These are phyloP conservation scores for Luvunga scandens DNA, from an alignment of 345 rosid species.

Conservation along the genomic window DNA sequence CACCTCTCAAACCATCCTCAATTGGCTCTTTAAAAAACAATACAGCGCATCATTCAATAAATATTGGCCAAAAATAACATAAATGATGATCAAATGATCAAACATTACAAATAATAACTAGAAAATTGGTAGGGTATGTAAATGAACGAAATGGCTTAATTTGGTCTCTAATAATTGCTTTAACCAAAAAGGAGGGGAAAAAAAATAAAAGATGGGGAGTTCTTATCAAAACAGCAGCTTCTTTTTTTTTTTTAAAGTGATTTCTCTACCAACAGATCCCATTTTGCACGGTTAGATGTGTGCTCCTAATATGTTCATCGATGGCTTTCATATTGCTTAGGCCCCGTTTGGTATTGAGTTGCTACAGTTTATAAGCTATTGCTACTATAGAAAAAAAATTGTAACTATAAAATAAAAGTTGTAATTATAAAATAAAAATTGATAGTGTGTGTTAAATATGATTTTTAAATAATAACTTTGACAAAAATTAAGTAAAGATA, in stretches of 20 bases:
- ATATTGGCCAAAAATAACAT: background rate
- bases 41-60: background rate
- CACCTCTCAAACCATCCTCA: background rate
- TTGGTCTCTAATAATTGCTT: background rate
- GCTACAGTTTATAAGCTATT: no score
- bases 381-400: no score
- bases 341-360: no score
- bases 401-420: no score
- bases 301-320: background rate
- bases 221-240: no score
- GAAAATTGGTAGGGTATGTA: background rate
- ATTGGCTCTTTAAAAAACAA: background rate
- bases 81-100: constrained; percentile 6
- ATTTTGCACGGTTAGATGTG: background rate
- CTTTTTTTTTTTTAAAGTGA: no score
- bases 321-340: background rate
- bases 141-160: background rate
- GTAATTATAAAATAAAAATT: no score
- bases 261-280: background rate
- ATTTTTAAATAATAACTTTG: no score
- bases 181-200: background rate
- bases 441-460: no score
- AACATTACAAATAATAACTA: background rate
- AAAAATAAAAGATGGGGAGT: background rate
- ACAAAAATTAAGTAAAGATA: no score